These are phyloP conservation scores for Arachis monticola DNA, from an alignment of 331 rosid genomes.

Conservation along the genomic window DNA sequence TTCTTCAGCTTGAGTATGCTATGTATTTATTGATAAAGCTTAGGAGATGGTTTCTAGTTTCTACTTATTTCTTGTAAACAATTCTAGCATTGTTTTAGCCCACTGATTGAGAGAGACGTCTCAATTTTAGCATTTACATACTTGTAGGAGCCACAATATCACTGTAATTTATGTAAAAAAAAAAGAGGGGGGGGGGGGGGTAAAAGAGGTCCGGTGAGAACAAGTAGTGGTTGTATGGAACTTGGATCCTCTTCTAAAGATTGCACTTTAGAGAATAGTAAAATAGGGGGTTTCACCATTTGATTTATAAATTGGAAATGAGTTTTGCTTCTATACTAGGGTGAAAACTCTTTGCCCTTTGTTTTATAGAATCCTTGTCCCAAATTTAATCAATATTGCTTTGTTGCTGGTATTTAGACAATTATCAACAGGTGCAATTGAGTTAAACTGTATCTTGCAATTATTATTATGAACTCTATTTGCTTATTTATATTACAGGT, in stretches of 20 bases:
- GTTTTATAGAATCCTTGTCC: no score
- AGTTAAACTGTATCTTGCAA: slow-evolving; percentile 15
- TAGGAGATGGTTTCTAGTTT: slow-evolving; percentile 5
- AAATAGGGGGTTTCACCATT: no score
- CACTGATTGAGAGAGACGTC: slow-evolving; percentile 1
- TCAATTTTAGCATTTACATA: neutral
- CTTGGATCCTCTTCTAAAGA: no score
- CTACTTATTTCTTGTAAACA: neutral
- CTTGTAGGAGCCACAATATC: neutral
- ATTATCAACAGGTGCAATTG: slow-evolving; percentile 12
- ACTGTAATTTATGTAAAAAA: neutral
- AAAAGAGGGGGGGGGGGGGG: no score
- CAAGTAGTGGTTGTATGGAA: no score
- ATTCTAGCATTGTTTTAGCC: neutral
- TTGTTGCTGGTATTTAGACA: neutral
- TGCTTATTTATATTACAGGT: slow-evolving; percentile 50
- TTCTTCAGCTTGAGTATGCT: slow-evolving; percentile 5
- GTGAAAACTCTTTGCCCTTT: no score
- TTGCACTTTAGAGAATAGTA: no score
- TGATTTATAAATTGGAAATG: no score
- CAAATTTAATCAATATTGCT: no score
- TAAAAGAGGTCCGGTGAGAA: no score
- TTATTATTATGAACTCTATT: slow-evolving; percentile 10
- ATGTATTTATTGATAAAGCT: neutral
- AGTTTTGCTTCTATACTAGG: no score